Evolutionary conservation across 345 rosid species (phyloP).

Genomic region (Pistacia vera): DNA sequence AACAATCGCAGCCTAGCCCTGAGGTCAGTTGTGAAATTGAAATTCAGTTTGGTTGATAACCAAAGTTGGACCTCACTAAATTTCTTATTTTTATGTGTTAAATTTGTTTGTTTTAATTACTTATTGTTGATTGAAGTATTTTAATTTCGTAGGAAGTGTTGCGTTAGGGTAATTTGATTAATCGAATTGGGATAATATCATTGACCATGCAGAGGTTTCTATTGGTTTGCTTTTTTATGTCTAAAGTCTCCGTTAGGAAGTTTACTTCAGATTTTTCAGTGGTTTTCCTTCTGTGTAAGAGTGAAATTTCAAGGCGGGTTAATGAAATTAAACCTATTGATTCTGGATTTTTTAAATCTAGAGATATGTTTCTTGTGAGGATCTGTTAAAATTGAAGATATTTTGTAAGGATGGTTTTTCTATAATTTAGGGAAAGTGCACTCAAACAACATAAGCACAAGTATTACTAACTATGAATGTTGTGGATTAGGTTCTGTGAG

Average conservation of each 20-base stretch:
- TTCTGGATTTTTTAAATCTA: no score
- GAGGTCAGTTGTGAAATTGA: conserved; percentile 50
- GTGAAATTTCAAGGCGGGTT: not conserved
- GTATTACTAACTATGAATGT: not conserved
- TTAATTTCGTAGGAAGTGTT: no score
- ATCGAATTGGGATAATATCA: no score
- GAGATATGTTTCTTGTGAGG: no score
- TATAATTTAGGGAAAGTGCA: no score
- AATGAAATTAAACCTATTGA: not conserved
- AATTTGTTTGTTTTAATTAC: not conserved
- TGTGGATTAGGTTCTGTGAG: not conserved
- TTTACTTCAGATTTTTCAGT: no score
- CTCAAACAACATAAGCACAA: not conserved
- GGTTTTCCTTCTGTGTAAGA: not conserved
- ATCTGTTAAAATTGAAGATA: not conserved
- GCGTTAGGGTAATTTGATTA: no score
- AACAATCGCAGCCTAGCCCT: conserved; percentile 60
- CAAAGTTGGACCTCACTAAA: not conserved
- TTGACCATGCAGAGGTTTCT: no score
- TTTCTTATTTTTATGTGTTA: not conserved
- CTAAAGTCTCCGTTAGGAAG: no score
- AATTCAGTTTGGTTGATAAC: no score
- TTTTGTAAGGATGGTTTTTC: no score
- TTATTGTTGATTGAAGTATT: not conserved
- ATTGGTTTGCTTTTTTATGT: no score